A percentile compares a stretch with the other conserved stretches of the same genome.
Evolutionary conservation across 2,329 filamentous ascomycete genomes (phyloP).

Genomic region (Periconia sp.): DNA sequence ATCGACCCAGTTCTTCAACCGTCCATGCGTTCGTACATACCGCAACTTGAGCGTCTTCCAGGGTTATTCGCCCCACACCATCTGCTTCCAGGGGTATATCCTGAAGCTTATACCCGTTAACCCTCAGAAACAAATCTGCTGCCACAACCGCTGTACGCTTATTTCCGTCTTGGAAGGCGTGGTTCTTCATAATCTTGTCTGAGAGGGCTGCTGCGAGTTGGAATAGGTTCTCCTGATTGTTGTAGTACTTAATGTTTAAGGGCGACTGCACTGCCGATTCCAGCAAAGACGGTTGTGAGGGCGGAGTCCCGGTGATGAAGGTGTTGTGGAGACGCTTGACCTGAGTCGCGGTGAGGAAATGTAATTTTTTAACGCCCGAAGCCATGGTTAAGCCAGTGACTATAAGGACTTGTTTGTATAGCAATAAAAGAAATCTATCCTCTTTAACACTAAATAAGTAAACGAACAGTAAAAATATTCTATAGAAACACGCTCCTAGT

Average conservation of each 20-base stretch:
- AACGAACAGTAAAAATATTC: too few species aligned
- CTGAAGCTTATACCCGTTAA: slow-evolving; percentile 31
- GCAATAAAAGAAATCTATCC: too few species aligned
- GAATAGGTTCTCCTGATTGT: slow-evolving; percentile 23
- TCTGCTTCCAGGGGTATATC: neutral
- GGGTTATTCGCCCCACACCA: neutral
- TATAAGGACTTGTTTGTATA: too few species aligned
- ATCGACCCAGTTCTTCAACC: slow-evolving; percentile 8
- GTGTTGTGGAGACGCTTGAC: slow-evolving; percentile 8
- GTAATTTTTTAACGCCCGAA: slow-evolving; percentile 1
- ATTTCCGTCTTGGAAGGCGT: slow-evolving; percentile 34
- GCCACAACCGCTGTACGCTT: slow-evolving; percentile 34
- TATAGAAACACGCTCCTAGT: too few species aligned
- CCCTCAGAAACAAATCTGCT: slow-evolving; percentile 33
- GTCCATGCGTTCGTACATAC: slow-evolving; percentile 12
- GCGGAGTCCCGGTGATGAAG: slow-evolving; percentile 3
- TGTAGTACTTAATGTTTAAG: slow-evolving; percentile 28
- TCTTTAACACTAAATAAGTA: too few species aligned
- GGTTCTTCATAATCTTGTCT: slow-evolving; percentile 36
- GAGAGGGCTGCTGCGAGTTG: slow-evolving; percentile 28
- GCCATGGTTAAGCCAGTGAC: neutral
- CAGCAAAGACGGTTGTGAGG: slow-evolving; percentile 20
- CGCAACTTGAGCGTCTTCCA: slow-evolving; percentile 7
- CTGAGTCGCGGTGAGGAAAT: neutral
- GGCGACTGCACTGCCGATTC: slow-evolving; percentile 30